Conservation (phyloP, 2,329 filamentous ascomycete species). For the Capronia americana region DNA sequence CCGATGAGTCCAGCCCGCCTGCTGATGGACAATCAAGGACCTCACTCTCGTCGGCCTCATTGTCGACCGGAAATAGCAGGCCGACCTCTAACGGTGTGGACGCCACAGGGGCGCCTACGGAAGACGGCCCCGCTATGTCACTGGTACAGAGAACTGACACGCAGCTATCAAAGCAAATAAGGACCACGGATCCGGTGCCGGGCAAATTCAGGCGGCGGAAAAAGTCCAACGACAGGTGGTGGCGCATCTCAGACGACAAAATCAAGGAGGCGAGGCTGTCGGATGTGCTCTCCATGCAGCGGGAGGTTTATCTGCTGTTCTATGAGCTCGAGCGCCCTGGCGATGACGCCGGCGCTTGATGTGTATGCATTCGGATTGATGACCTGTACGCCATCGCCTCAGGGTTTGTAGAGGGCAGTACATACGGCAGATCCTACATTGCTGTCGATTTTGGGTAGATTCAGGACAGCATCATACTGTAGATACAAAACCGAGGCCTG, state of each 20-base stretch:
- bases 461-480: neutral
- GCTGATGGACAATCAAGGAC: constrained; percentile 34
- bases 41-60: constrained; percentile 36
- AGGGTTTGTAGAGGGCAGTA: neutral
- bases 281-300: constrained; percentile 91
- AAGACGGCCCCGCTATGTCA: constrained; percentile 20
- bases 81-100: constrained; percentile 27
- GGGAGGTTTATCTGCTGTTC: constrained; percentile 94
- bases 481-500: neutral
- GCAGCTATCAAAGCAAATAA: constrained; percentile 35
- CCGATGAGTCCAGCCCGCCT: constrained; percentile 42
- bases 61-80: constrained; percentile 32
- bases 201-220: constrained; percentile 60
- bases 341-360: constrained; percentile 34
- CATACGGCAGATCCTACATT: neutral
- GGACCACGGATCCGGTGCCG: constrained; percentile 39
- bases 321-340: constrained; percentile 77
- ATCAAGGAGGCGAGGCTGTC: constrained; percentile 91
- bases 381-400: neutral
- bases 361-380: neutral
- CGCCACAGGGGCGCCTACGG: neutral
- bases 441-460: neutral
- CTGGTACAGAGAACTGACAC: constrained; percentile 33
- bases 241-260: constrained; percentile 97
- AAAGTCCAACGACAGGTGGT: constrained; percentile 79